Percentiles rank a stretch among this genome's conserved stretches.
These are phyloP conservation scores for Euryodendron excelsum DNA, from an alignment of 148 eudicot genomes.

Conservation along the genomic window DNA sequence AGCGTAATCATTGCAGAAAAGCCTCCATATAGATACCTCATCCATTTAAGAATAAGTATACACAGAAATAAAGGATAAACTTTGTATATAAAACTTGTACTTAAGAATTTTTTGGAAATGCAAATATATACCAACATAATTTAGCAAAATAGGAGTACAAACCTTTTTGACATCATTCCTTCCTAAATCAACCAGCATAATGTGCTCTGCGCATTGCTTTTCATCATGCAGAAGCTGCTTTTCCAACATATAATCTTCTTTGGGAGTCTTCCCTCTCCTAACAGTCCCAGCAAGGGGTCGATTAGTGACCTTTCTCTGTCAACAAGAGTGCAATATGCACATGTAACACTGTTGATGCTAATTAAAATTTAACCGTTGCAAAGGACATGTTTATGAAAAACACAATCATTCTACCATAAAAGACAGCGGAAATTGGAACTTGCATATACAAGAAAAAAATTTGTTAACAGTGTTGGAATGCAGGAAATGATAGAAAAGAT, in stretches of 20 bases:
- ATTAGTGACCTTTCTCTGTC: constrained; percentile 77
- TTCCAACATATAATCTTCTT: constrained; percentile 88
- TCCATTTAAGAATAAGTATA: neutral
- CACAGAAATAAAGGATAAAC: neutral
- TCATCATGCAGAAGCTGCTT: constrained; percentile 77
- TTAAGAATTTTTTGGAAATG: neutral
- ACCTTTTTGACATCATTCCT: constrained; percentile 99
- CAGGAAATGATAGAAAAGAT: neutral
- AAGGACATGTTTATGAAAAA: neutral
- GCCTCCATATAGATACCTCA: neutral
- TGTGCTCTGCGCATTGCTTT: constrained; percentile 97
- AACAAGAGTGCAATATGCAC: constrained; percentile 8
- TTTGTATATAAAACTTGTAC: no score
- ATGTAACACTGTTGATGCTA: neutral
- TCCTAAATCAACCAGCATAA: constrained; percentile 97
- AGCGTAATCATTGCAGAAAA: neutral
- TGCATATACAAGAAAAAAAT: neutral
- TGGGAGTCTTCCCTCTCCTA: constrained; percentile 88
- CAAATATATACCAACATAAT: neutral
- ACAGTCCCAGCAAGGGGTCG: constrained; percentile 95
- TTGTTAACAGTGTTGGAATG: neutral
- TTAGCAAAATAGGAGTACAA: neutral
- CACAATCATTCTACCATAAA: neutral
- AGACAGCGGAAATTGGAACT: neutral
- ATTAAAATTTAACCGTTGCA: neutral